These are phyloP conservation scores for Lepidium aucheri DNA, from an alignment of 345 rosid species.

Conservation along the genomic window DNA sequence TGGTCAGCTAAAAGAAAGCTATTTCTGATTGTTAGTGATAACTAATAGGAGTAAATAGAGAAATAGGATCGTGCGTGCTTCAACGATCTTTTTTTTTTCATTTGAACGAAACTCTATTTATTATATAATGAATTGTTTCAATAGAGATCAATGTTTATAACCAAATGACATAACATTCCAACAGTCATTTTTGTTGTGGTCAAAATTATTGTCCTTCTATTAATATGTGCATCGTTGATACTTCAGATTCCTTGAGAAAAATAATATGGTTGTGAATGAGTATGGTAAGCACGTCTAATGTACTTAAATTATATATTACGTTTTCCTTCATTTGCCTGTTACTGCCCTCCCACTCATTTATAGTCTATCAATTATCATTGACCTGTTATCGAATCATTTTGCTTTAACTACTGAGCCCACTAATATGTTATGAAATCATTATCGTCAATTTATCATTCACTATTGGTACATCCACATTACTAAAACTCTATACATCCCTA, in stretches of 20 bases:
- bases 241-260: background rate
- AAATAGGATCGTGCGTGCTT: too few relatives aligned
- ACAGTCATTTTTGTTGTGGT: background rate
- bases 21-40: too few relatives aligned
- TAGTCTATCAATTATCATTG: background rate
- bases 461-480: background rate
- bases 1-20: constrained; percentile 12
- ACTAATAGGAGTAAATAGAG: too few relatives aligned
- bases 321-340: background rate
- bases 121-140: too few relatives aligned
- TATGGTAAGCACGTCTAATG: constrained; percentile 22
- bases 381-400: background rate
- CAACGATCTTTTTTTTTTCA: too few relatives aligned
- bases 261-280: background rate
- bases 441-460: background rate
- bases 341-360: constrained; percentile 21
- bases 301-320: background rate
- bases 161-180: too few relatives aligned
- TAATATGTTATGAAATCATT: background rate
- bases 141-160: background rate
- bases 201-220: background rate
- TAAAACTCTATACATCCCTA: constrained; percentile 11
- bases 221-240: background rate
- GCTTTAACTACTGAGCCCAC: too few relatives aligned
- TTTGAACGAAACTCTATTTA: too few relatives aligned